phyloP scores from a whole-genome alignment of 2,329 filamentous ascomycete species.

The Trichoderma sp. region DNA sequence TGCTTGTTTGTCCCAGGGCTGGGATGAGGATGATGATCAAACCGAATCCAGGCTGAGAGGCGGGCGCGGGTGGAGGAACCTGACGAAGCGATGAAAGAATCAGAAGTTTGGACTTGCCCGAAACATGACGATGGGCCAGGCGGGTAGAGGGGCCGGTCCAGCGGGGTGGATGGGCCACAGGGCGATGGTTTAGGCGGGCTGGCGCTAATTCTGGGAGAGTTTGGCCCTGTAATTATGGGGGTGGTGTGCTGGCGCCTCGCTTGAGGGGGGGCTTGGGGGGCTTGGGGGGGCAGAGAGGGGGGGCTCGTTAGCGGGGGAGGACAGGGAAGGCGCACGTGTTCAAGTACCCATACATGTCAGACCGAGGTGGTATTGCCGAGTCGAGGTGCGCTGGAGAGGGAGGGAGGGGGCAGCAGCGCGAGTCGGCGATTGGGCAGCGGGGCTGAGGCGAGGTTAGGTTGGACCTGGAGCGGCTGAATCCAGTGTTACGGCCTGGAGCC shows the following conservation, averaged over 20 bases:
- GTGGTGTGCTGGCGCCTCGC: constrained; percentile 10
- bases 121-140: constrained; percentile 6
- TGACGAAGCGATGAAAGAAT: background rate
- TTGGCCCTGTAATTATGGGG: constrained; percentile 27
- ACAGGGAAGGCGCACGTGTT: background rate
- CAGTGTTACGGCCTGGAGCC: too few relatives aligned
- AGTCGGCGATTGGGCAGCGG: too few relatives aligned
- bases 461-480: too few relatives aligned
- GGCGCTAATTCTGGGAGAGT: constrained; percentile 14
- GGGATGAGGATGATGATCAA: too few relatives aligned
- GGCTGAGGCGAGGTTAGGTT: too few relatives aligned
- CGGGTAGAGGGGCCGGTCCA: constrained; percentile 22
- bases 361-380: too few relatives aligned
- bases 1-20: background rate
- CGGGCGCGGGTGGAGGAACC: constrained; percentile 3
- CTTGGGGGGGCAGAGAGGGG: background rate
- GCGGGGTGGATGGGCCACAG: constrained; percentile 16
- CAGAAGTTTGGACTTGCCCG: background rate
- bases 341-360: background rate
- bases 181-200: constrained; percentile 3
- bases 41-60: background rate
- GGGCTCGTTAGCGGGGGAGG: background rate
- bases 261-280: background rate
- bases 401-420: too few relatives aligned
- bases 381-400: too few relatives aligned